phyloP scores from a whole-genome alignment of 2,329 filamentous ascomycete genomes.

The Pseudogymnoascus sp. region DNA sequence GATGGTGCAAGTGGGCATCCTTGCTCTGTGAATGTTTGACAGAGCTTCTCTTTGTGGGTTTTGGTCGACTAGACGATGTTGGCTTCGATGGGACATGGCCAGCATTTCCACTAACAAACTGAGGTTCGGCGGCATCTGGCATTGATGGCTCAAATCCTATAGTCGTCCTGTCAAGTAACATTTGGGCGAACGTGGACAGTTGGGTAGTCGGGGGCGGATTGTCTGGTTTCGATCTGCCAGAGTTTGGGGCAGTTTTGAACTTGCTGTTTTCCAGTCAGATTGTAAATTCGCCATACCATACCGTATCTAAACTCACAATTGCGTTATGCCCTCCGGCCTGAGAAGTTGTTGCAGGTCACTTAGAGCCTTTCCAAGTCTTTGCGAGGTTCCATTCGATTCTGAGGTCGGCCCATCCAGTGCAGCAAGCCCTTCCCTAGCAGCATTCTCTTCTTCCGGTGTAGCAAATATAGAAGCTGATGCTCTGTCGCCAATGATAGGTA shows the following conservation, averaged over 20 bases:
- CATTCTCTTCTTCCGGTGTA: slow-evolving; percentile 44
- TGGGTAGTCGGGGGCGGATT: slow-evolving; percentile 14
- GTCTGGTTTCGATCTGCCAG: slow-evolving; percentile 19
- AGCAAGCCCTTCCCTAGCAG: slow-evolving; percentile 47
- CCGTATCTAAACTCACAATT: slow-evolving; percentile 34
- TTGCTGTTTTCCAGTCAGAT: slow-evolving; percentile 35
- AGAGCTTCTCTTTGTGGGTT: not conserved
- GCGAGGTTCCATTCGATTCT: slow-evolving; percentile 48
- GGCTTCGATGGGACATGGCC: not conserved
- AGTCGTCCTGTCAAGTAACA: slow-evolving; percentile 25
- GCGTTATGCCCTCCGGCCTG: slow-evolving; percentile 59
- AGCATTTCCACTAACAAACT: not conserved
- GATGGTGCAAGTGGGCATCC: not conserved
- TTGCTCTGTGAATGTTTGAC: not conserved
- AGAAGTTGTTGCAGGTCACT: slow-evolving; percentile 69
- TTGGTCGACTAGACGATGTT: not conserved
- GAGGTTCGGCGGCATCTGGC: slow-evolving; percentile 16
- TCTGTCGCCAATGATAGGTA: slow-evolving; percentile 49
- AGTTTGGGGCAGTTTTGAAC: slow-evolving; percentile 44
- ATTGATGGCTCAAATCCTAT: slow-evolving; percentile 22
- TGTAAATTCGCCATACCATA: not conserved
- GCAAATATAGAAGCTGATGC: slow-evolving; percentile 43
- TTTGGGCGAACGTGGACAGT: slow-evolving; percentile 26
- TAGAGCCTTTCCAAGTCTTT: slow-evolving; percentile 61
- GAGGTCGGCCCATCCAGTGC: slow-evolving; percentile 63